Conservation (phyloP, 2,329 filamentous ascomycete genomes). For the Fusarium mundagurra region DNA sequence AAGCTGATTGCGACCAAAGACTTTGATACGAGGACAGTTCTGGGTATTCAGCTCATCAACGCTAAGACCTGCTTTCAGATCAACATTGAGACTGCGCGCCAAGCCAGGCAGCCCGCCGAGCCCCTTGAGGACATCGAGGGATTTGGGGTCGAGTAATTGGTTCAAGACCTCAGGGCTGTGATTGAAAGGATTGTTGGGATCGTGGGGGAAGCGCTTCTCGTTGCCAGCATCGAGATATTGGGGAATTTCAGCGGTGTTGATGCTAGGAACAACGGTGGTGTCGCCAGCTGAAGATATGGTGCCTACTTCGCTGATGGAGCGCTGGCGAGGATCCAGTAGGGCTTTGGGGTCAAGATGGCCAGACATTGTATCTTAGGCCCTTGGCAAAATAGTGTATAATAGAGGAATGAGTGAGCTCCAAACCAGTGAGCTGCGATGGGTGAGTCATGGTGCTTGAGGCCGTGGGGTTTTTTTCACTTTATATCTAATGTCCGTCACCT, state of each 20-base stretch:
- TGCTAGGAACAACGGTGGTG: conserved; percentile 25
- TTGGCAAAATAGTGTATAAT: not conserved
- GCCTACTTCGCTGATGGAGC: conserved; percentile 24
- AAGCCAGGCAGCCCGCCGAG: conserved; percentile 11
- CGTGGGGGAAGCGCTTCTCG: not conserved
- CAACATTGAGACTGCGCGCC: conserved; percentile 3
- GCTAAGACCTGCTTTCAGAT: conserved; percentile 17
- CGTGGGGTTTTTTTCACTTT: conserved; percentile 20
- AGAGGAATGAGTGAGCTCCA: not conserved
- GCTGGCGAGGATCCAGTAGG: conserved; percentile 24
- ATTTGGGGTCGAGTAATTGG: conserved; percentile 13
- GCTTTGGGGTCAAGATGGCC: conserved; percentile 30
- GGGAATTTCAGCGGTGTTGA: conserved; percentile 1
- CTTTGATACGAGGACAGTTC: not conserved
- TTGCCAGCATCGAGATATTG: conserved; percentile 2
- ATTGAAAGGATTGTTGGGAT: conserved; percentile 2
- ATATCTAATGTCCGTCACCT: not conserved
- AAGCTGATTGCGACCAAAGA: conserved; percentile 10
- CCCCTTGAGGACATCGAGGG: not conserved
- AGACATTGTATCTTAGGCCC: conserved; percentile 19
- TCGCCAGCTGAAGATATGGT: conserved; percentile 8
- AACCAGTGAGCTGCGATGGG: conserved; percentile 25
- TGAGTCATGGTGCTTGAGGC: conserved; percentile 12
- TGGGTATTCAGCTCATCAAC: conserved; percentile 5
- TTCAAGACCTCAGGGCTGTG: conserved; percentile 5